Base-by-base conservation (phyloP, 768 basidiomycete species). In the Mycena kentingensis region DNA sequence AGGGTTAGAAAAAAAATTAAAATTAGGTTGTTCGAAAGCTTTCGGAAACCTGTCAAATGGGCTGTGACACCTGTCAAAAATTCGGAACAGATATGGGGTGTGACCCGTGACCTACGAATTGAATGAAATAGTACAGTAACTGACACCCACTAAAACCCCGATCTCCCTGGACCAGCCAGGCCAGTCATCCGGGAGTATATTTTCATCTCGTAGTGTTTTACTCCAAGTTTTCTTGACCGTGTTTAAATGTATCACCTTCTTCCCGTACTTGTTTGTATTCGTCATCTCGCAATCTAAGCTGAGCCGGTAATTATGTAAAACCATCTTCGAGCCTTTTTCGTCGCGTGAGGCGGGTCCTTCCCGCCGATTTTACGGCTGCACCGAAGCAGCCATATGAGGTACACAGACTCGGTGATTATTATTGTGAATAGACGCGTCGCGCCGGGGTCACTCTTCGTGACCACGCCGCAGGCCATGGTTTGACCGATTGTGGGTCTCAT, bases 81-180 rank as follows among this genome's bases (percentile, higher is more conserved):
- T n/a, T n/a, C n/a, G n/a, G n/a, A n/a, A n/a, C n/a, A n/a, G n/a
- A n/a, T n/a, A n/a, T n/a, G n/a, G n/a, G n/a, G n/a, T n/a, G n/a
- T n/a, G n/a, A n/a, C n/a, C n/a, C n/a, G n/a, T n/a, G n/a, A n/a
- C n/a, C n/a, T n/a, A n/a, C n/a, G n/a, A n/a, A n/a, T n/a, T n/a
- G n/a, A n/a, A n/a, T n/a, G n/a, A n/a, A n/a, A n/a, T n/a, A n/a
- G n/a, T n/a, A n/a, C 47, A 28, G 18, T 39, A 50, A 3, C 28
- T 42, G 19, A 63, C 57, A 65, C 64, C 64, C 60, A 65, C 64
- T 63, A 65, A 62, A 63, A 63, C 64, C 56, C 54, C 51, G 42
- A 21, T 42, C 49, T 45, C 55, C 18, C 49, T 53, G 0, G 52
- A 51, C 63, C 62, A 63, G 21, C 60, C 46, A 2, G 48, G n/a